Conservation (phyloP, 2,329 filamentous ascomycete genomes). For the Aquanectria penicillioides region DNA sequence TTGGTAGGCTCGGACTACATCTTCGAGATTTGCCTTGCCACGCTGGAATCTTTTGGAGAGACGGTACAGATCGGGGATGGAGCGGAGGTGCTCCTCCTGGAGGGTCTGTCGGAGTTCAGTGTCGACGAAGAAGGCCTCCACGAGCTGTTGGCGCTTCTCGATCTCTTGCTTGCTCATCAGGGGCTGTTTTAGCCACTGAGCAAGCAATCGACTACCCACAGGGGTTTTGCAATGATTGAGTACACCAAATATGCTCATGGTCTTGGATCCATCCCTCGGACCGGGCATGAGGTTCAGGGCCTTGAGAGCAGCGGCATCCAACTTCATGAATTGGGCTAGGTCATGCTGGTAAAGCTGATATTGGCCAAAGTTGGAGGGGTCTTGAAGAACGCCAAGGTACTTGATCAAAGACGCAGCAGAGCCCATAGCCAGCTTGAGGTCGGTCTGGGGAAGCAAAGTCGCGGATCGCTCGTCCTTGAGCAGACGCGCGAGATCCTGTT, state of each 20-base stretch:
- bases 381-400: slow-evolving; percentile 90
- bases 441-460: slow-evolving; percentile 84
- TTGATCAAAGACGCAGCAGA: slow-evolving; percentile 93
- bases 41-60: slow-evolving; percentile 95
- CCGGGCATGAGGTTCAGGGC: slow-evolving; percentile 98
- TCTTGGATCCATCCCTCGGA: slow-evolving; percentile 92
- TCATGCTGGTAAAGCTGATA: slow-evolving; percentile 98
- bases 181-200: slow-evolving; percentile 98
- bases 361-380: slow-evolving; percentile 94
- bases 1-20: slow-evolving; percentile 95
- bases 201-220: slow-evolving; percentile 85
- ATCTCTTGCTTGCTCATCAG: slow-evolving; percentile 92
- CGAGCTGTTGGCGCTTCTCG: slow-evolving; percentile 89
- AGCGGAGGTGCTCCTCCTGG: slow-evolving; percentile 94
- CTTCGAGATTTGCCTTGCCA: slow-evolving; percentile 89
- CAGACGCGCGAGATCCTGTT: slow-evolving; percentile 89
- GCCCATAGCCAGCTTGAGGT: slow-evolving; percentile 95
- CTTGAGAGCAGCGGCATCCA: slow-evolving; percentile 92
- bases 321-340: slow-evolving; percentile 96
- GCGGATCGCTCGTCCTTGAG: slow-evolving; percentile 86
- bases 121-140: slow-evolving; percentile 93
- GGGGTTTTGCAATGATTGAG: slow-evolving; percentile 98
- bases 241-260: slow-evolving; percentile 93
- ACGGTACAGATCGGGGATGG: slow-evolving; percentile 93
- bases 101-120: slow-evolving; percentile 94